Conservation (phyloP, 768 basidiomycete species). For the Suillus subluteus region DNA sequence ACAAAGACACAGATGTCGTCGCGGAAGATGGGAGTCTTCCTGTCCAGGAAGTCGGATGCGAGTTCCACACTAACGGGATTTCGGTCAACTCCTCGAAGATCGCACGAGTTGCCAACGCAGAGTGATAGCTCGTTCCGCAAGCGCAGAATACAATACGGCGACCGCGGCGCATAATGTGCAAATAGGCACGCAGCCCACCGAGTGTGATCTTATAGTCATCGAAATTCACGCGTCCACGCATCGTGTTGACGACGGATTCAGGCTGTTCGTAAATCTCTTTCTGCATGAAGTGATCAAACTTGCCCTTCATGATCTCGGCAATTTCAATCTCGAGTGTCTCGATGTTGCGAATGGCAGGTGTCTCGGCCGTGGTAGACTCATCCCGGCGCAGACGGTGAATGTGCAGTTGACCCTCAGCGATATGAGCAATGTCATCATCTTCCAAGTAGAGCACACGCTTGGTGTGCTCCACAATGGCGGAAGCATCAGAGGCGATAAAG, state of each 20-base stretch:
- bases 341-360: slow-evolving; percentile 80
- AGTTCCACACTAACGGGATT: slow-evolving; percentile 95
- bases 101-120: slow-evolving; percentile 92
- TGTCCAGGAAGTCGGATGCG: slow-evolving; percentile 97
- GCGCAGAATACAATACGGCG: slow-evolving; percentile 95
- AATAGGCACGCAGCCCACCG: slow-evolving; percentile 93
- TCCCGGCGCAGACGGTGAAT: slow-evolving; percentile 96
- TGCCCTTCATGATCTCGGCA: slow-evolving; percentile 99
- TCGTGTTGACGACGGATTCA: slow-evolving; percentile 99
- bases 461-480: slow-evolving; percentile 97
- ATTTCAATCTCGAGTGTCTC: slow-evolving; percentile 98
- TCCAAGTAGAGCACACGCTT: slow-evolving; percentile 98
- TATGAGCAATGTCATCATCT: slow-evolving; percentile 98
- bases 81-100: slow-evolving; percentile 99
- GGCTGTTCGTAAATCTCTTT: slow-evolving; percentile 99
- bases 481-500: slow-evolving; percentile 97
- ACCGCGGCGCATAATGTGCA: slow-evolving; percentile 94
- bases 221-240: slow-evolving; percentile 99
- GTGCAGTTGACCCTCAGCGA: slow-evolving; percentile 95
- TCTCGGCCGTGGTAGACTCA: slow-evolving; percentile 65
- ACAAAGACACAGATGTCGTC: slow-evolving; percentile 97
- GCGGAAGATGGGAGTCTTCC: slow-evolving; percentile 99
- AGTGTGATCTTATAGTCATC: slow-evolving; percentile 90
- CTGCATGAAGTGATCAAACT: slow-evolving; percentile 99
- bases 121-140: slow-evolving; percentile 99